Evolutionary conservation across 805 yeast species (phyloP).

Genomic region (Saccharomycopsis malanga): DNA sequence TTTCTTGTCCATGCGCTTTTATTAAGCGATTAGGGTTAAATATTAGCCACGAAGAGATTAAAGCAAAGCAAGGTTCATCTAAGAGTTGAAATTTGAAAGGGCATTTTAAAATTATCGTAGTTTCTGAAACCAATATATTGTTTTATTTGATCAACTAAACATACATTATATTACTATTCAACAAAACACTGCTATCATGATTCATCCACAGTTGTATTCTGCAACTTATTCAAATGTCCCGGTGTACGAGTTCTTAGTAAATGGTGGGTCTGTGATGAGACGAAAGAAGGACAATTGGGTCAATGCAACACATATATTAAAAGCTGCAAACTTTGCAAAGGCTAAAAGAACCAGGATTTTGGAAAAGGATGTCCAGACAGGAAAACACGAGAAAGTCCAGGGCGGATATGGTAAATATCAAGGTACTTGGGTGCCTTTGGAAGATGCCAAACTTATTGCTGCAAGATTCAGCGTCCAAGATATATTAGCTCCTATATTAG

Average conservation of each 20-base stretch:
- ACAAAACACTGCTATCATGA: no score
- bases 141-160: no score
- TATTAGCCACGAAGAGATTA: no score
- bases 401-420: conserved; percentile 97
- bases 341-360: conserved; percentile 88
- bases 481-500: conserved; percentile 57
- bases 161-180: no score
- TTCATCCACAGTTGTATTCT: conserved; percentile 41
- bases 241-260: conserved; percentile 67
- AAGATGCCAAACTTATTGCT: conserved; percentile 64
- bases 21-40: no score
- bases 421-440: conserved; percentile 93
- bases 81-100: no score
- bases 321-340: conserved; percentile 90
- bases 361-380: conserved; percentile 89
- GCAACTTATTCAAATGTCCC: conserved; percentile 79
- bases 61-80: no score
- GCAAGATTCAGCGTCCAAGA: conserved; percentile 57
- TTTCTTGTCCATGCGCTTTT: no score
- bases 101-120: no score
- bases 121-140: no score
- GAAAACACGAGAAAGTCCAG: conserved; percentile 86
- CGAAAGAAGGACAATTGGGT: conserved; percentile 75
- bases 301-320: conserved; percentile 91
- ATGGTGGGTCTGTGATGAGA: conserved; percentile 72